Percentiles rank a stretch among this genome's conserved stretches.
phyloP scores from a whole-genome alignment of 352 stramenopile genomes.

The Pythium myriotylum region DNA sequence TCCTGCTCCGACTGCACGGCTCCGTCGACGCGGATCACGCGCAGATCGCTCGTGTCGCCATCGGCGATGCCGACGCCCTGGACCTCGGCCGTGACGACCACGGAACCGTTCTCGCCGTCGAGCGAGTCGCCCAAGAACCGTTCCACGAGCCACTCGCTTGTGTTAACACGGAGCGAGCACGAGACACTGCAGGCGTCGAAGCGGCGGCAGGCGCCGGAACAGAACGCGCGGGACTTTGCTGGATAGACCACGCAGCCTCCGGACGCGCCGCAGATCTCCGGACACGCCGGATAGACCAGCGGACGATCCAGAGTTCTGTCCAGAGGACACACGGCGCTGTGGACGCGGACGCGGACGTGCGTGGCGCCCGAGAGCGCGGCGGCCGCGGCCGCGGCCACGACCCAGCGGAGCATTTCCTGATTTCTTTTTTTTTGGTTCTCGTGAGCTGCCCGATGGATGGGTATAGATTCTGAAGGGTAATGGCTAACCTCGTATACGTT shows the following conservation, averaged over 20 bases:
- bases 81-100: neutral
- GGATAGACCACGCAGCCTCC: slow-evolving; percentile 8
- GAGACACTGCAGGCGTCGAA: slow-evolving; percentile 4
- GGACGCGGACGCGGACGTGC: neutral
- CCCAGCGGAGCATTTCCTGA: neutral
- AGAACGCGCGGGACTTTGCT: neutral
- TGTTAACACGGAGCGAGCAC: neutral
- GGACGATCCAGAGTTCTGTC: neutral
- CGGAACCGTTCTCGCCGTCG: neutral
- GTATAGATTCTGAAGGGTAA: neutral
- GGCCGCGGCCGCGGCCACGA: neutral
- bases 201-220: neutral
- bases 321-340: slow-evolving; percentile 11
- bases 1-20: neutral
- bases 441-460: no score
- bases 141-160: neutral
- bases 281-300: slow-evolving; percentile 6
- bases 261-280: neutral
- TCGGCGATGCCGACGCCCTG: neutral
- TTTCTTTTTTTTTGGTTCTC: no score
- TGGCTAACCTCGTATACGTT: no score
- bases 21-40: neutral
- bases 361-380: neutral
- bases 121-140: neutral
- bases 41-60: neutral